Conservation (phyloP, 768 basidiomycete species). For the Amanita subjunquillea region DNA sequence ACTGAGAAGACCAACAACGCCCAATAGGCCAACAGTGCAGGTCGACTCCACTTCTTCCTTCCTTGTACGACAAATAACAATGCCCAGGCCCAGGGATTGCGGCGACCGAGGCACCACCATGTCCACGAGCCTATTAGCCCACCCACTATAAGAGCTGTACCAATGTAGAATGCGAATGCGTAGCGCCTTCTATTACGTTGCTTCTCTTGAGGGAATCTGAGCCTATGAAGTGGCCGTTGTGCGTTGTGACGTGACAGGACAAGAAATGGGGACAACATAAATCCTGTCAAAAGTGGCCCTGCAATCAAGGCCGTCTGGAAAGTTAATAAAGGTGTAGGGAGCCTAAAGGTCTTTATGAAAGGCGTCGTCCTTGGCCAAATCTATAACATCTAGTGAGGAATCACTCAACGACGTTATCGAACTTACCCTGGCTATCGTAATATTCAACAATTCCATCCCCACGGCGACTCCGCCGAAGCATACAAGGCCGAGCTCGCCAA, state of each 20-base stretch:
- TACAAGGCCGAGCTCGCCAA: slow-evolving; percentile 87
- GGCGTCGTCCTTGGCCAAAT: slow-evolving; percentile 72
- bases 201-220: slow-evolving; percentile 68
- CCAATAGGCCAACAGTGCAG: slow-evolving; percentile 80
- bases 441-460: slow-evolving; percentile 75
- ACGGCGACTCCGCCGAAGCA: slow-evolving; percentile 82
- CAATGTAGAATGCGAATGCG: slow-evolving; percentile 77
- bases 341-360: slow-evolving; percentile 84
- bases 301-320: slow-evolving; percentile 91
- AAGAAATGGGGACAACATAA: slow-evolving; percentile 88
- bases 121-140: slow-evolving; percentile 89
- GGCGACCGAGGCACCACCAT: slow-evolving; percentile 69
- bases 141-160: slow-evolving; percentile 65
- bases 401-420: background rate
- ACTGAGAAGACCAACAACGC: slow-evolving; percentile 65
- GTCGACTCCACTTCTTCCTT: slow-evolving; percentile 66
- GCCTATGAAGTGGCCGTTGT: slow-evolving; percentile 71
- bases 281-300: slow-evolving; percentile 87
- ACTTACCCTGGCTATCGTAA: slow-evolving; percentile 76
- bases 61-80: slow-evolving; percentile 74
- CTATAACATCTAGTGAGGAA: slow-evolving; percentile 23
- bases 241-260: slow-evolving; percentile 89
- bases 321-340: slow-evolving; percentile 84
- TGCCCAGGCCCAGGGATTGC: slow-evolving; percentile 86
- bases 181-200: slow-evolving; percentile 71